Percentiles rank a stretch among this genome's conserved stretches.
Conservation (phyloP, 345 rosid species). For the Microcos paniculata region DNA sequence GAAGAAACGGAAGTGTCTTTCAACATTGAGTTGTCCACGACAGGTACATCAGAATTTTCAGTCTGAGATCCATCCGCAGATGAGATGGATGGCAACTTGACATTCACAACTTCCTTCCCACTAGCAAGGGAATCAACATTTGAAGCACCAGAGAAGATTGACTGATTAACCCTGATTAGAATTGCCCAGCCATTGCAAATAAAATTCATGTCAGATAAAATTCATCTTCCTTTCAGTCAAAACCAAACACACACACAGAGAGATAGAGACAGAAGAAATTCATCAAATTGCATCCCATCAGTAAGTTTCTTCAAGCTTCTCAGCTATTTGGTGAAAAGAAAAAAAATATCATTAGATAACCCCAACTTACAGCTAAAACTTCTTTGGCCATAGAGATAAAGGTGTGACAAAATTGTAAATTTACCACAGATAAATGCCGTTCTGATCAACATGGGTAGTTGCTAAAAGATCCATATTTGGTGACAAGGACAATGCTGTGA, state of each 20-base stretch:
- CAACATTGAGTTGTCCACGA: conserved; percentile 26
- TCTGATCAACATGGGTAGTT: conserved; percentile 91
- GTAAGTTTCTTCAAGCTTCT: neutral
- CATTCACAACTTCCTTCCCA: conserved; percentile 69
- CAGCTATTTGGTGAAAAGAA: neutral
- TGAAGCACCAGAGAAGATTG: conserved; percentile 75
- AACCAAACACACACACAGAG: too few species aligned
- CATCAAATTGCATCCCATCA: neutral
- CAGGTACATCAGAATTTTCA: conserved; percentile 43
- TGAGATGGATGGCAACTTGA: conserved; percentile 80
- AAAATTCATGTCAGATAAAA: too few species aligned
- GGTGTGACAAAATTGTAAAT: conserved; percentile 18
- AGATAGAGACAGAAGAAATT: too few species aligned
- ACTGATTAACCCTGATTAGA: conserved; percentile 67
- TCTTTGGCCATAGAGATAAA: conserved; percentile 9
- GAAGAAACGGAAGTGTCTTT: conserved; percentile 31
- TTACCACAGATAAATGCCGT: conserved; percentile 88
- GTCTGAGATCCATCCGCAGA: conserved; percentile 49
- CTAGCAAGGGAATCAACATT: conserved; percentile 68
- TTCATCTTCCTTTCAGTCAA: too few species aligned
- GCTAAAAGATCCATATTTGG: conserved; percentile 94
- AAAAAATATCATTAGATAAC: neutral
- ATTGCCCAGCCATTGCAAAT: conserved; percentile 1
- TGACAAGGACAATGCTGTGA: conserved; percentile 91
- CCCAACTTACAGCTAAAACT: neutral